Conservation (phyloP, 192 early-diverging fungal genomes). For the Coemansia sp. region DNA sequence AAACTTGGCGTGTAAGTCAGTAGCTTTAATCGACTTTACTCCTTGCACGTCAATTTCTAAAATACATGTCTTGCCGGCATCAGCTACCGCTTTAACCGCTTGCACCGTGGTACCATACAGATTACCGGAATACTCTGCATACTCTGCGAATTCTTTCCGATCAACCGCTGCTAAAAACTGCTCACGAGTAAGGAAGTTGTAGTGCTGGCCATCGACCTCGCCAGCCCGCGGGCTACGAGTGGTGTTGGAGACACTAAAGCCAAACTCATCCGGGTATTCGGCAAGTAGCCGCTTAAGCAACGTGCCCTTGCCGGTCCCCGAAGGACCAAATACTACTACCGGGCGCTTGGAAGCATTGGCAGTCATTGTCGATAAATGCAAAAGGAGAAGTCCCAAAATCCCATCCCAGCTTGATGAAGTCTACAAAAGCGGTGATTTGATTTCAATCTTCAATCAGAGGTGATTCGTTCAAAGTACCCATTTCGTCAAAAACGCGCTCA, state of each 20-base stretch:
- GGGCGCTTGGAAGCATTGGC: conserved; percentile 30
- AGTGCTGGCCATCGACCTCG: conserved; percentile 77
- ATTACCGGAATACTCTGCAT: conserved; percentile 89
- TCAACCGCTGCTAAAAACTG: conserved; percentile 64
- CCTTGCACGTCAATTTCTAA: conserved; percentile 96
- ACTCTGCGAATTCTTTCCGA: conserved; percentile 81
- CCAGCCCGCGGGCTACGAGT: conserved; percentile 81
- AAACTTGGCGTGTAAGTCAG: conserved; percentile 68
- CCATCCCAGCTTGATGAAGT: too few relatives aligned
- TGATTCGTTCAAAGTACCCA: too few relatives aligned
- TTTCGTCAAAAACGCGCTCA: too few relatives aligned
- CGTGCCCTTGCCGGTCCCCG: conserved; percentile 91
- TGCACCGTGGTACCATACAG: conserved; percentile 86
- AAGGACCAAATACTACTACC: conserved; percentile 61
- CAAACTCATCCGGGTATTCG: conserved; percentile 79
- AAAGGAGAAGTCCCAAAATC: too few relatives aligned
- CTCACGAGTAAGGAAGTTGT: conserved; percentile 79
- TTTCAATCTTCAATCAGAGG: too few relatives aligned
- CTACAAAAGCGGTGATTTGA: too few relatives aligned
- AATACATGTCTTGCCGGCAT: conserved; percentile 74
- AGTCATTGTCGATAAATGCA: conserved; percentile 23
- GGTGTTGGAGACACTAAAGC: conserved; percentile 93
- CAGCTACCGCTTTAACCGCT: conserved; percentile 74
- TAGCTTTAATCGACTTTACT: conserved; percentile 71
- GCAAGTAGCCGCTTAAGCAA: conserved; percentile 84